Conservation (phyloP, 2,329 filamentous ascomycete genomes). For the Fusarium solani-melongenae region DNA sequence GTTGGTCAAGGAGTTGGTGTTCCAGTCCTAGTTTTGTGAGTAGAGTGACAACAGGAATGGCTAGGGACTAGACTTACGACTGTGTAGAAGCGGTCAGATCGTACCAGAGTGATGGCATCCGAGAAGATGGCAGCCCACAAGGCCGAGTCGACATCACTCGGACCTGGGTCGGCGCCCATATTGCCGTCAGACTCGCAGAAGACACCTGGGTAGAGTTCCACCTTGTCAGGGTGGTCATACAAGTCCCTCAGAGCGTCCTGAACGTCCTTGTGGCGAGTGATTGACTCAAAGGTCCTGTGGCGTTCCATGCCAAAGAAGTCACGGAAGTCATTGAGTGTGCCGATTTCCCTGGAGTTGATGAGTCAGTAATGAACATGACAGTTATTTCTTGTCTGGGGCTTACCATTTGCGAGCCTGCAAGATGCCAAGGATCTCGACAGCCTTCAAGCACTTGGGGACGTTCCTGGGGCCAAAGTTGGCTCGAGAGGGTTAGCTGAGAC, state of each 20-base stretch:
- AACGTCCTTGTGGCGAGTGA: conserved; percentile 7
- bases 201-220: conserved; percentile 73
- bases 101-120: conserved; percentile 76
- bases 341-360: conserved; percentile 55
- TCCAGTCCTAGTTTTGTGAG: conserved; percentile 48
- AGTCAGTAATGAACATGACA: background rate
- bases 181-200: conserved; percentile 74
- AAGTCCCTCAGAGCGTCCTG: conserved; percentile 48
- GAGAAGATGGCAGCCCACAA: conserved; percentile 76
- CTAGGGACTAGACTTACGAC: conserved; percentile 4
- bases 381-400: background rate
- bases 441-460: conserved; percentile 65
- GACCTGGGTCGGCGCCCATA: conserved; percentile 71
- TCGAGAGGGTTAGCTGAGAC: background rate
- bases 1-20: conserved; percentile 50
- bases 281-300: conserved; percentile 63
- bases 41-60: background rate
- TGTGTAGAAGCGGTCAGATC: conserved; percentile 75
- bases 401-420: conserved; percentile 64
- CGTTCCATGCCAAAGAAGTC: conserved; percentile 68
- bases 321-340: conserved; percentile 71
- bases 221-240: conserved; percentile 70
- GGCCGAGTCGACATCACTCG: conserved; percentile 65
- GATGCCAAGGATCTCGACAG: conserved; percentile 70
- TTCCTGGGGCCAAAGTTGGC: conserved; percentile 62